Evolutionary conservation across 768 basidiomycete genomes (phyloP), one percentile per base, ranked within the genome.

Genomic region (Mrakia blollopis): DNA sequence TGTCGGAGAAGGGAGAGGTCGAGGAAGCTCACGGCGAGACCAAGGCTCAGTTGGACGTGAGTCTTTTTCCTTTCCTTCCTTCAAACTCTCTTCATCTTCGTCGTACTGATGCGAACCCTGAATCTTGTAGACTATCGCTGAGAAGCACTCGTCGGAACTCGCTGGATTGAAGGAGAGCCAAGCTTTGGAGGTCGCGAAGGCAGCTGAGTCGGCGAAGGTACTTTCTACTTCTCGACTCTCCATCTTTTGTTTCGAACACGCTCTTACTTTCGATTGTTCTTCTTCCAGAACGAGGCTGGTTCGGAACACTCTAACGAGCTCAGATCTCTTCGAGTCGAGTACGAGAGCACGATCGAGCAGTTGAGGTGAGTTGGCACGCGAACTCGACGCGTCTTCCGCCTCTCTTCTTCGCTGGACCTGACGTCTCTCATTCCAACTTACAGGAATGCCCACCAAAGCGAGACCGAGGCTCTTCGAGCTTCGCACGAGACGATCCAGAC

Each of bases 341-440:
- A 76, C 75, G 75, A 76, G 60, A 18, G 11, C 14, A 76, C 75
- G 14, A 69, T 76, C 57, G 75, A 71, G 50, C 76, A 77, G 54
- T 65, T 77, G 28, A 72, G 65, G 76, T 72, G 21, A 28, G 75
- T 44, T 13, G 44, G n/a, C n/a, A 44, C 44, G 44, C 10, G 7
- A 14, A 44, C 44, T 14, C 2, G 44, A 44, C 44, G 44, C 44
- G 44, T 11, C 44, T 44, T 44, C 39, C 44, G 41, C 16, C 41
- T 10, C 60, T 10, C 37, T 39, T 14, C 44, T 54, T 7, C 7
- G 41, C 41, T 63, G 39, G 62, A 37, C 25, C 8, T 57, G 57
- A 28, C 25, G 44, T 57, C 28, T 41, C 25, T 63, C 28, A 1
- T 44, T 18, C 6, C 13, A 4, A 25, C n/a, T n/a, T 41, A 25